Evolutionary conservation across 306 rosid species (phyloP).

Genomic region (Alnus glutinosa): DNA sequence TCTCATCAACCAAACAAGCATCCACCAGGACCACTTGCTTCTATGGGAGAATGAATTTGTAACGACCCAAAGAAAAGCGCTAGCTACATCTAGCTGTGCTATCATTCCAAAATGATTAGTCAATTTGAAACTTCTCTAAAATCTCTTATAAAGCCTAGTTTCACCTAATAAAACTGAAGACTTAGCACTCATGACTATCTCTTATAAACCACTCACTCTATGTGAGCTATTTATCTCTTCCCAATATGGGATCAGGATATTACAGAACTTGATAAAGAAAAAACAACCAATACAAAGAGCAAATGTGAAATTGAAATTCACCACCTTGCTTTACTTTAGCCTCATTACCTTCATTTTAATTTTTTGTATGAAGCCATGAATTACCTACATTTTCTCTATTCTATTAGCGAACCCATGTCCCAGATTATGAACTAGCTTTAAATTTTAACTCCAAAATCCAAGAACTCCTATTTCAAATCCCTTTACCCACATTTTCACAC

Average conservation of each 20-base stretch:
- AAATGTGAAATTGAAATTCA: conserved; percentile 3
- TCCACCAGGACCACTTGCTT: neutral
- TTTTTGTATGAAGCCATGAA: neutral
- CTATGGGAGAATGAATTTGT: neutral
- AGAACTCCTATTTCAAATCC: neutral
- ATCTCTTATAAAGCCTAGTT: no score
- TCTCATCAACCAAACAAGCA: neutral
- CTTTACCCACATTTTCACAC: neutral
- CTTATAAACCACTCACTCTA: no score
- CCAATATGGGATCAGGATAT: no score
- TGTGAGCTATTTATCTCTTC: no score
- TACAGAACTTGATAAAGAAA: neutral
- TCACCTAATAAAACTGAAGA: no score
- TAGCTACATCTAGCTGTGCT: no score
- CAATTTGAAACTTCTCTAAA: no score
- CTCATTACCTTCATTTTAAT: neutral
- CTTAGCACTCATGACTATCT: no score
- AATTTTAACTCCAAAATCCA: neutral
- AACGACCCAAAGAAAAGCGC: no score
- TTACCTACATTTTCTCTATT: neutral
- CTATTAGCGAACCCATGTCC: neutral
- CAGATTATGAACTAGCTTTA: neutral
- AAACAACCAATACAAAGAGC: neutral
- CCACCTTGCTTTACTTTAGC: neutral
- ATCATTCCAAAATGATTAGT: no score